Conservation (phyloP, 208 protist species). For the Trypanosoma vivax region DNA sequence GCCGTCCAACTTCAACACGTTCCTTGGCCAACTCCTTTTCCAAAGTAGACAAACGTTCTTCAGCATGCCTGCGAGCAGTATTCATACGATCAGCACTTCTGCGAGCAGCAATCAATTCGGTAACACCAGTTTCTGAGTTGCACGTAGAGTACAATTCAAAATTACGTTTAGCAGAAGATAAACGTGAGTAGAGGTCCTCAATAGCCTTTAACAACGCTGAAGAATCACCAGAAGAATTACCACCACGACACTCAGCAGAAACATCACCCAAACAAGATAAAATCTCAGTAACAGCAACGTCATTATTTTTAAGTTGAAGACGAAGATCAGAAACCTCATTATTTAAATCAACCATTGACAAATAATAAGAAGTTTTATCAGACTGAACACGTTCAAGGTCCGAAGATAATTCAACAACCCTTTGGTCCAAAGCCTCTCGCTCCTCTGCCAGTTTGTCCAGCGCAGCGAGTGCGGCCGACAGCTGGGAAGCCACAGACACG, state of each 20-base stretch:
- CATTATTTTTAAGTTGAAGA: not conserved
- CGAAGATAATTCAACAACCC: constrained; percentile 20
- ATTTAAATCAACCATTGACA: not conserved
- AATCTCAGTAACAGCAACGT: not conserved
- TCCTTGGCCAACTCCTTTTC: constrained; percentile 23
- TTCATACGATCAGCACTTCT: constrained; percentile 26
- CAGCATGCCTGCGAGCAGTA: constrained; percentile 28
- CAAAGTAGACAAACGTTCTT: constrained; percentile 18
- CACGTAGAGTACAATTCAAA: constrained; percentile 37
- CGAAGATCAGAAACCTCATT: not conserved
- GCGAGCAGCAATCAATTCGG: constrained; percentile 37
- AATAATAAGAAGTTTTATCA: too few species aligned
- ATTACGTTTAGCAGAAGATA: not conserved
- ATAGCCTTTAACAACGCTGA: not conserved
- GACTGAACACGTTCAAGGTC: too few species aligned
- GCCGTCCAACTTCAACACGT: constrained; percentile 1
- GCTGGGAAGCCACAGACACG: constrained; percentile 8
- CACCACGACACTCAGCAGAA: not conserved
- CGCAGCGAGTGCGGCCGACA: constrained; percentile 16
- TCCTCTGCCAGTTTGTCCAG: constrained; percentile 21
- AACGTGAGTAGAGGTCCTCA: constrained; percentile 3
- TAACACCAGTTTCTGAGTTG: constrained; percentile 10
- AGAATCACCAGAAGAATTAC: constrained; percentile 5
- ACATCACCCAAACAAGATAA: not conserved
- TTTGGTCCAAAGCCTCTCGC: constrained; percentile 9